These are phyloP conservation scores for Fusarium oxysporum DNA, from an alignment of 2,329 filamentous ascomycete genomes.

Conservation along the genomic window DNA sequence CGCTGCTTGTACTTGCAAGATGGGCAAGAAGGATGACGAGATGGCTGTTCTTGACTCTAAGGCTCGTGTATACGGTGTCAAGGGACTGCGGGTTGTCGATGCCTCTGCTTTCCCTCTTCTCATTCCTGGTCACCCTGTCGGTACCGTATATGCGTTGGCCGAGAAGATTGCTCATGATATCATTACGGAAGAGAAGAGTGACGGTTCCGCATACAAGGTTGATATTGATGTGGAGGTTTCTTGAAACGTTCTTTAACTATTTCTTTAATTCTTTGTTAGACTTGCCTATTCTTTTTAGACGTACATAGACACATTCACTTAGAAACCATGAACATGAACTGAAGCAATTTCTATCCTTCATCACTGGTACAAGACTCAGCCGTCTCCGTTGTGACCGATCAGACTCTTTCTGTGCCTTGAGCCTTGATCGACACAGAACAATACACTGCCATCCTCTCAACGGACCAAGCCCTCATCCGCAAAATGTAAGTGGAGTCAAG, in stretches of 20 bases:
- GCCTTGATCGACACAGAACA: background rate
- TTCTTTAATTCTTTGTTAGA: background rate
- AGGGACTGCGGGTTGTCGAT: conserved; percentile 28
- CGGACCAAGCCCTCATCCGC: background rate
- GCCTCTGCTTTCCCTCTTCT: conserved; percentile 28
- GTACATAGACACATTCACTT: background rate
- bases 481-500: background rate
- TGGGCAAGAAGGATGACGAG: conserved; percentile 31
- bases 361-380: no score
- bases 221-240: background rate
- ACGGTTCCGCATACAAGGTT: background rate
- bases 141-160: conserved; percentile 29
- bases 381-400: background rate
- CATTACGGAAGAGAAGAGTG: conserved; percentile 4
- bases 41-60: conserved; percentile 35
- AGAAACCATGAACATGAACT: background rate
- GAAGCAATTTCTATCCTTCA: background rate
- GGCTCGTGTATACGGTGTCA: conserved; percentile 34
- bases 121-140: conserved; percentile 31
- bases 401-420: no score
- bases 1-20: conserved; percentile 39
- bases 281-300: background rate
- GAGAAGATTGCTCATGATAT: conserved; percentile 38
- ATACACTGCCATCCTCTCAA: no score
- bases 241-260: background rate